These are phyloP conservation scores for Diutina mesorugosa DNA, from an alignment of 1,139 yeast species.

Conservation along the genomic window DNA sequence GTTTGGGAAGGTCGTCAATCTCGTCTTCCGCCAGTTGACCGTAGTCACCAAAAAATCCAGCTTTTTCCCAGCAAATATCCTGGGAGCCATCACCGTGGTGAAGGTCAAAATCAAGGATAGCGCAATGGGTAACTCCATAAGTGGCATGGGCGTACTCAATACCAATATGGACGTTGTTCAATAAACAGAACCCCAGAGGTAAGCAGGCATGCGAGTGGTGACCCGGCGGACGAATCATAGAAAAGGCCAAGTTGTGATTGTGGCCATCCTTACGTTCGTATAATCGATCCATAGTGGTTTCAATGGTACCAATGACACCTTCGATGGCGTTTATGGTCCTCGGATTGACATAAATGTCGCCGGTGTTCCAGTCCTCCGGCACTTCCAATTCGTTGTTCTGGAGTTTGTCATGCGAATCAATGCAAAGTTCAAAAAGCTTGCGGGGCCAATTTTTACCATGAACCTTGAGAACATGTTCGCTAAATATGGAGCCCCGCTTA, in stretches of 20 bases:
- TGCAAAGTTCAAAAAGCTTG: constrained; percentile 45
- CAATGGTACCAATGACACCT: constrained; percentile 73
- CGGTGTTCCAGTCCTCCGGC: constrained; percentile 73
- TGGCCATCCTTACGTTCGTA: constrained; percentile 10
- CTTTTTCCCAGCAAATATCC: constrained; percentile 76
- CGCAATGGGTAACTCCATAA: constrained; percentile 67
- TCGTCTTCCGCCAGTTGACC: constrained; percentile 18
- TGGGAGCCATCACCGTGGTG: constrained; percentile 94
- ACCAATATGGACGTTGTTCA: constrained; percentile 75
- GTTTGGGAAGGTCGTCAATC: constrained; percentile 21
- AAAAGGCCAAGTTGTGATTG: constrained; percentile 48
- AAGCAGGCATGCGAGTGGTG: constrained; percentile 80
- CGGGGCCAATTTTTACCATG: constrained; percentile 71
- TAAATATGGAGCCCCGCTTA: constrained; percentile 31
- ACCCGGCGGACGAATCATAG: constrained; percentile 74
- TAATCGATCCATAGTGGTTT: constrained; percentile 54
- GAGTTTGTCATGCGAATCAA: constrained; percentile 44
- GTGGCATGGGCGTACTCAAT: constrained; percentile 63
- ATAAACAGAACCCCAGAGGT: constrained; percentile 80
- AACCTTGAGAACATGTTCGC: constrained; percentile 55
- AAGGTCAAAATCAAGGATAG: constrained; percentile 69
- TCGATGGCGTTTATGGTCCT: constrained; percentile 61
- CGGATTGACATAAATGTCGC: constrained; percentile 66
- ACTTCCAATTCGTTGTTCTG: constrained; percentile 53
- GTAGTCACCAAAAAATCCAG: constrained; percentile 44